A percentile compares a stretch with the other conserved stretches of the same genome.
phyloP scores from a whole-genome alignment of 2,329 filamentous ascomycete species.

The Fusarium subtropicale region DNA sequence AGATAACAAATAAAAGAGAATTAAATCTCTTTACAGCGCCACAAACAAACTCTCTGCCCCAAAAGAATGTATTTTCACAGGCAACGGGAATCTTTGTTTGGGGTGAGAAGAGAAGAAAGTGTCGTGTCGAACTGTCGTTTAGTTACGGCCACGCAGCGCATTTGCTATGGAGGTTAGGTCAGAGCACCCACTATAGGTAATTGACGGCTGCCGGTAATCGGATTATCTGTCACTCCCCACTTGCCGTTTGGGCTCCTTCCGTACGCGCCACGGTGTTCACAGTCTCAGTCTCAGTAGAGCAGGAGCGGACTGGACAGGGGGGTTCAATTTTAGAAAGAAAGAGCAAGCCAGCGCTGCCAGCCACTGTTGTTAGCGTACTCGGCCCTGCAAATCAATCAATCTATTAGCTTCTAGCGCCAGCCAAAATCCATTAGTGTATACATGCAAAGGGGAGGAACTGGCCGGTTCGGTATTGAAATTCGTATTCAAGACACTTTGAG shows the following conservation, averaged over 20 bases:
- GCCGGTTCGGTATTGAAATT: not conserved
- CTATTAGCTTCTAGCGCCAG: conserved; percentile 24
- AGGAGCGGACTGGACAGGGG: not conserved
- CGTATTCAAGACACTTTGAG: not conserved
- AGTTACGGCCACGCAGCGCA: conserved; percentile 50
- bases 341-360: conserved; percentile 11
- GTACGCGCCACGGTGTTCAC: conserved; percentile 54
- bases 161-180: conserved; percentile 22
- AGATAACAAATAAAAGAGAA: conserved; percentile 14
- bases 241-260: conserved; percentile 37
- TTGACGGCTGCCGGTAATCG: conserved; percentile 45
- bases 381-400: conserved; percentile 32
- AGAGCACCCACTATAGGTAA: conserved; percentile 14
- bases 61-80: conserved; percentile 35
- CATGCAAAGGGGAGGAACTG: not conserved
- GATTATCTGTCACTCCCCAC: conserved; percentile 52
- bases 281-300: conserved; percentile 26
- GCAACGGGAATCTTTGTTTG: conserved; percentile 22
- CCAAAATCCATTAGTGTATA: conserved; percentile 13
- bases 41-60: conserved; percentile 17
- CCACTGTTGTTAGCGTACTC: conserved; percentile 33
- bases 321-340: conserved; percentile 33
- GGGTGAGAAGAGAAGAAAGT: conserved; percentile 18
- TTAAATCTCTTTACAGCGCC: conserved; percentile 12
- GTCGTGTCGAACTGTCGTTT: conserved; percentile 28